phyloP scores from a whole-genome alignment of 2,329 filamentous ascomycete species.

The Paraphoma sp. region DNA sequence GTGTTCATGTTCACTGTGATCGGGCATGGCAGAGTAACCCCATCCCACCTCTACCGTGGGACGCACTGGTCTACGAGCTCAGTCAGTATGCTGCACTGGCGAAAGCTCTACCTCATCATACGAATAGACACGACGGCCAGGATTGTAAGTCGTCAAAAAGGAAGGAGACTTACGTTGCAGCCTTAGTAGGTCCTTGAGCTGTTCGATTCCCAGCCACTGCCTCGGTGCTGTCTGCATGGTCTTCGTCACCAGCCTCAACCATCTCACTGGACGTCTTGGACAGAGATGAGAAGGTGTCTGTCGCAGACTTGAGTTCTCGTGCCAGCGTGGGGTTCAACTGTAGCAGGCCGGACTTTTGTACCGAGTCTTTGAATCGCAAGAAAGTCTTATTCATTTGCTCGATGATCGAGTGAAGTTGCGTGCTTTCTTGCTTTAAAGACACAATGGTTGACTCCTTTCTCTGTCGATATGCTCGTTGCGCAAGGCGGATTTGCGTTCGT shows the following conservation, averaged over 20 bases:
- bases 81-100: neutral
- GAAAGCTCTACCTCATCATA: too few relatives aligned
- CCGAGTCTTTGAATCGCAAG: constrained; percentile 68
- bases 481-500: constrained; percentile 84
- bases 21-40: constrained; percentile 26
- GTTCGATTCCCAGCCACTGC: too few relatives aligned
- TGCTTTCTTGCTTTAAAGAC: constrained; percentile 73
- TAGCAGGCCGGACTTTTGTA: constrained; percentile 64
- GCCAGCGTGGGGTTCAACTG: constrained; percentile 64
- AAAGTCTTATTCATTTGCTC: constrained; percentile 78
- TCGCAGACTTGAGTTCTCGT: constrained; percentile 63
- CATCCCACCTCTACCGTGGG: constrained; percentile 27
- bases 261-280: constrained; percentile 53
- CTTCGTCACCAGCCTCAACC: constrained; percentile 34
- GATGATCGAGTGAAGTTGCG: constrained; percentile 71
- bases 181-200: too few relatives aligned
- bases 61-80: constrained; percentile 4
- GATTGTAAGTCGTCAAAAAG: neutral
- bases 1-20: neutral
- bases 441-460: constrained; percentile 84
- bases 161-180: neutral
- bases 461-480: constrained; percentile 83
- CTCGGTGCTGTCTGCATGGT: constrained; percentile 39
- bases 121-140: too few relatives aligned
- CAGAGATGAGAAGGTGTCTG: constrained; percentile 64